phyloP scores from a whole-genome alignment of 352 stramenopile species.

The Globisporangium cystogenes region DNA sequence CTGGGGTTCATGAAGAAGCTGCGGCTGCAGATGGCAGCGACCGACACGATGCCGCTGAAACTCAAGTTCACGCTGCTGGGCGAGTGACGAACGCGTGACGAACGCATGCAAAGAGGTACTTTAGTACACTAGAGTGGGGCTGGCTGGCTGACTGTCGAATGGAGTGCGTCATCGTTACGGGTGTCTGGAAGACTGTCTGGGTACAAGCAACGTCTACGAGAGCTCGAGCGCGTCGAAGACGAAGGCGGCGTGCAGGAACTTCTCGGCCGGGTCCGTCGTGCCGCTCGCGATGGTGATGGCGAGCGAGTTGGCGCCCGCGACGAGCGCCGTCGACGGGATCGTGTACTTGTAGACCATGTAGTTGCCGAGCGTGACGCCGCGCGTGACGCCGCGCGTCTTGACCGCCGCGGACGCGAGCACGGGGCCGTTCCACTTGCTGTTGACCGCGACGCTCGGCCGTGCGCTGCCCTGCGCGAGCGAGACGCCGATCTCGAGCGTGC shows the following conservation, averaged over 20 bases:
- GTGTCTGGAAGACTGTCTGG: not conserved
- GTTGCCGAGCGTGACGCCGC: constrained; percentile 34
- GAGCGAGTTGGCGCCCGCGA: constrained; percentile 30
- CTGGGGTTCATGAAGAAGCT: constrained; percentile 64
- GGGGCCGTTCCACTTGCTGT: constrained; percentile 34
- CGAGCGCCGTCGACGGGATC: constrained; percentile 31
- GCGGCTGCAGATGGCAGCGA: constrained; percentile 55
- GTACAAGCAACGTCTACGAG: constrained; percentile 10
- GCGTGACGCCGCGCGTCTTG: constrained; percentile 41
- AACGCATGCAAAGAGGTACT: too few relatives aligned
- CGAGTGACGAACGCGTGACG: too few relatives aligned
- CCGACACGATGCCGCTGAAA: constrained; percentile 55
- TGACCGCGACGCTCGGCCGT: constrained; percentile 25
- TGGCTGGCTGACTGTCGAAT: not conserved
- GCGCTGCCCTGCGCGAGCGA: constrained; percentile 28
- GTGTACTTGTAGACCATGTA: constrained; percentile 48
- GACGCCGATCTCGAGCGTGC: constrained; percentile 33
- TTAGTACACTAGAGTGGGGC: too few relatives aligned
- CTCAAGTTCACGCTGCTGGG: constrained; percentile 48
- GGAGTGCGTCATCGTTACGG: too few relatives aligned
- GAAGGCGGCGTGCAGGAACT: constrained; percentile 31
- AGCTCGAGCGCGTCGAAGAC: constrained; percentile 51
- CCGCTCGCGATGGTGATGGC: constrained; percentile 36
- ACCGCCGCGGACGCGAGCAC: constrained; percentile 23
- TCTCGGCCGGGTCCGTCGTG: constrained; percentile 27